A percentile compares a stretch with the other conserved stretches of the same genome.
Evolutionary conservation across 2,329 filamentous ascomycete species (phyloP).

Genomic region (Emmonsia crescens): DNA sequence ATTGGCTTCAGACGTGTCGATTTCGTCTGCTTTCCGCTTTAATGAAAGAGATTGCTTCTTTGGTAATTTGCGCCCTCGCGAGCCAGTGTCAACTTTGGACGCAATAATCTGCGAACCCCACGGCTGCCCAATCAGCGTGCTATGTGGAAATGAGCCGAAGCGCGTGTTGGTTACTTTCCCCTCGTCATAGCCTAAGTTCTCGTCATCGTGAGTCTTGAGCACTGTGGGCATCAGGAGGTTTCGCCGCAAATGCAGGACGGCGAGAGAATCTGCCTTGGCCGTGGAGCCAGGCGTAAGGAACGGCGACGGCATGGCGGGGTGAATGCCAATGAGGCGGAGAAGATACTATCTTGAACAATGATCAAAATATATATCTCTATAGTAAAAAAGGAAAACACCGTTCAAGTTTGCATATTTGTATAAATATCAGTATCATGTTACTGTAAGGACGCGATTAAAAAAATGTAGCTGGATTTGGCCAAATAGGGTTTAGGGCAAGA

Average conservation of each 20-base stretch:
- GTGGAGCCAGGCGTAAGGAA: conserved; percentile 62
- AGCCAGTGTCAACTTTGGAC: conserved; percentile 81
- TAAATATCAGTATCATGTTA: no score
- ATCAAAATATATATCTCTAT: neutral
- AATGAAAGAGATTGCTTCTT: conserved; percentile 12
- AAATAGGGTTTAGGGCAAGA: conserved; percentile 5
- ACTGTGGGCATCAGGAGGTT: conserved; percentile 72
- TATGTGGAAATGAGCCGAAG: conserved; percentile 83
- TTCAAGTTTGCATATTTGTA: neutral
- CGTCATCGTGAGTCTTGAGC: conserved; percentile 50
- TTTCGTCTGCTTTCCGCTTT: conserved; percentile 22
- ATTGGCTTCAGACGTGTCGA: conserved; percentile 24
- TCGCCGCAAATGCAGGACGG: conserved; percentile 78
- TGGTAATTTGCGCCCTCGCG: conserved; percentile 58
- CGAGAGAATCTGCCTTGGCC: conserved; percentile 56
- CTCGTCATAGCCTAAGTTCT: conserved; percentile 61
- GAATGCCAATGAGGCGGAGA: neutral
- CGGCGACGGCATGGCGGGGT: conserved; percentile 46
- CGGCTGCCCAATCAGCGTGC: conserved; percentile 61
- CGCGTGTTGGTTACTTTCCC: conserved; percentile 79
- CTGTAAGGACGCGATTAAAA: no score
- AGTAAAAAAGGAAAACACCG: neutral
- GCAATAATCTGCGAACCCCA: conserved; percentile 92
- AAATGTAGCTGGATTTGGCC: neutral
- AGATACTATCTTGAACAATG: neutral